These are phyloP conservation scores for Fusarium incarnatum DNA, from an alignment of 2,329 filamentous ascomycete species.

Conservation along the genomic window DNA sequence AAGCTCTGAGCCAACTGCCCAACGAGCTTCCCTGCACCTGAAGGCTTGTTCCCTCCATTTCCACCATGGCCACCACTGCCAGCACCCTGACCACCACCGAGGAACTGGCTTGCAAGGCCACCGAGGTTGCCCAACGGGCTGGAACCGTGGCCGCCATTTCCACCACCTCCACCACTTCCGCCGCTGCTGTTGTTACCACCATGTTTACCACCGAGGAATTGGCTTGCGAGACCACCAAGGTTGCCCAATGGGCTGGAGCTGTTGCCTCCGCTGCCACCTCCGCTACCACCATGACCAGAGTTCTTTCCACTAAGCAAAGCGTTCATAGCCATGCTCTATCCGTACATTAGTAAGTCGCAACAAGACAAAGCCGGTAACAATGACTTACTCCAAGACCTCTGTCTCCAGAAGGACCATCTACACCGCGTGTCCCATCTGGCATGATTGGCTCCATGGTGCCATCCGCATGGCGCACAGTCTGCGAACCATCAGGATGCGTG, in stretches of 20 bases:
- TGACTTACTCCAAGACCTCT: constrained; percentile 73
- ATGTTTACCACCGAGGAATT: constrained; percentile 53
- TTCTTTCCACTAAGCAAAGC: constrained; percentile 64
- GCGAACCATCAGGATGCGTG: constrained; percentile 71
- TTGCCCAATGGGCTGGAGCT: constrained; percentile 52
- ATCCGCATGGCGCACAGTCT: constrained; percentile 70
- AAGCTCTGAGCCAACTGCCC: constrained; percentile 67
- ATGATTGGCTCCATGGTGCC: constrained; percentile 70
- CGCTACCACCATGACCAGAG: constrained; percentile 46
- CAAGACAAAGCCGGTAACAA: constrained; percentile 3
- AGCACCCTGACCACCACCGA: constrained; percentile 48
- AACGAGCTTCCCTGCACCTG: constrained; percentile 64
- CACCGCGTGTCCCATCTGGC: constrained; percentile 63
- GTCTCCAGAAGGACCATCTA: constrained; percentile 66
- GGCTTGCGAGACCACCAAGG: constrained; percentile 60
- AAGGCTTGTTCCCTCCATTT: constrained; percentile 54
- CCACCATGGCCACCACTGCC: constrained; percentile 46
- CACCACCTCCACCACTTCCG: constrained; percentile 45
- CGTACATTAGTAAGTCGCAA: constrained; percentile 22
- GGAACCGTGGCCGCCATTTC: constrained; percentile 48
- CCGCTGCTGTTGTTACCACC: background rate
- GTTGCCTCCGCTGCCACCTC: constrained; percentile 43
- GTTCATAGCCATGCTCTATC: constrained; percentile 69
- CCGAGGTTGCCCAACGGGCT: constrained; percentile 55
- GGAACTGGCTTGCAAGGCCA: constrained; percentile 61